Evolutionary conservation across 2,329 filamentous ascomycete genomes (phyloP).

Genomic region (Byssoonygena ceratinophila): DNA sequence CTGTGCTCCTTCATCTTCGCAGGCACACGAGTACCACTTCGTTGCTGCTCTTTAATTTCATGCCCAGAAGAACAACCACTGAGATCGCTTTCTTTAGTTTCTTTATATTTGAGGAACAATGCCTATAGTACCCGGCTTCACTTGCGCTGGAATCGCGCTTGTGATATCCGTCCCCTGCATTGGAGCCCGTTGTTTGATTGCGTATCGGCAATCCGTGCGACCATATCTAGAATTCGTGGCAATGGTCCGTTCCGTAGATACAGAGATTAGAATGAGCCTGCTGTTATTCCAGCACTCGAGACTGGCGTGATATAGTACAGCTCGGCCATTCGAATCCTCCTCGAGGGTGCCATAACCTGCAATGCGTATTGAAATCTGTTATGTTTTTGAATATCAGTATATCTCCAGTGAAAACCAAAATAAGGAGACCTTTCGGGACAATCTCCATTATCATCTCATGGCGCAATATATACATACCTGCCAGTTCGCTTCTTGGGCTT

Average conservation of each 20-base stretch:
- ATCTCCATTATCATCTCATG: not conserved
- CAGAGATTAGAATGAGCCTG: too few species aligned
- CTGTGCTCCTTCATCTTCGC: not conserved
- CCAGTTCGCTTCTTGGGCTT: not conserved
- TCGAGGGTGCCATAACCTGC: too few species aligned
- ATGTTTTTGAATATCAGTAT: not conserved
- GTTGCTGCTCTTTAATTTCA: too few species aligned
- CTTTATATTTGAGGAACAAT: constrained; percentile 1
- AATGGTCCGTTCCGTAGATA: too few species aligned
- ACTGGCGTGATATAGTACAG: too few species aligned
- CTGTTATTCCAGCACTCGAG: too few species aligned
- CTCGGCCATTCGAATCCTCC: too few species aligned
- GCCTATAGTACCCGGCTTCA: not conserved
- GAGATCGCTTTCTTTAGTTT: not conserved
- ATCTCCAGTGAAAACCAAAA: not conserved
- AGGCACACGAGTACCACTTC: not conserved
- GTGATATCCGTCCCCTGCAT: not conserved
- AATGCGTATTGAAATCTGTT: too few species aligned
- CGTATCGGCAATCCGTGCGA: not conserved
- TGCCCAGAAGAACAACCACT: too few species aligned
- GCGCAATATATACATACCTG: not conserved
- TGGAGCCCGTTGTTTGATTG: not conserved
- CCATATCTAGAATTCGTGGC: not conserved
- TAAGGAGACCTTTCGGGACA: not conserved
- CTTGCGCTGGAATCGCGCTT: not conserved